phyloP scores from a whole-genome alignment of 257 asterid species.

The Euphrasia confusa region DNA sequence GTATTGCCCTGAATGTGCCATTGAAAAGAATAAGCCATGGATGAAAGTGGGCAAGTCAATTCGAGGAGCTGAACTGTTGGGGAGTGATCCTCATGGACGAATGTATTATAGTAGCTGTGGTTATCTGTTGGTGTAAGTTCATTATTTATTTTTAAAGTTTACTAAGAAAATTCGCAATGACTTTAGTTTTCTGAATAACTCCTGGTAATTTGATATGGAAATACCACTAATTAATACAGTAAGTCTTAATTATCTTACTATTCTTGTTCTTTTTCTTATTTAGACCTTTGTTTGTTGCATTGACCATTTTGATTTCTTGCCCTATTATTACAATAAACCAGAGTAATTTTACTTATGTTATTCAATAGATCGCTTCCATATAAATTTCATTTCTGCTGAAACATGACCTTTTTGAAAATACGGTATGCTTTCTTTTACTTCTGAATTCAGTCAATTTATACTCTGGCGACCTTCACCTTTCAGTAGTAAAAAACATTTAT shows the following conservation, averaged over 20 bases:
- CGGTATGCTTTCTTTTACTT: slow-evolving; percentile 17
- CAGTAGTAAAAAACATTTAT: slow-evolving; percentile 2
- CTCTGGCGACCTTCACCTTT: slow-evolving; percentile 3
- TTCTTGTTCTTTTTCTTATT: not conserved
- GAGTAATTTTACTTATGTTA: not conserved
- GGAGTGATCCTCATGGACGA: slow-evolving; percentile 75
- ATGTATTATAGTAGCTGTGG: slow-evolving; percentile 73
- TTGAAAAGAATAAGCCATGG: slow-evolving; percentile 64
- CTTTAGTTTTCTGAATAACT: slow-evolving; percentile 19
- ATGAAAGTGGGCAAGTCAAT: slow-evolving; percentile 53
- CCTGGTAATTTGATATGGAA: slow-evolving; percentile 3
- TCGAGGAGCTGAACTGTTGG: slow-evolving; percentile 79
- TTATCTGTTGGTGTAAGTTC: slow-evolving; percentile 88
- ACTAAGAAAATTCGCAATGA: slow-evolving; percentile 15
- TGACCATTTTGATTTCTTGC: slow-evolving; percentile 2
- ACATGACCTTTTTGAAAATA: slow-evolving; percentile 10
- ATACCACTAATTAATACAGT: not conserved
- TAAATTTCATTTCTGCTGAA: slow-evolving; percentile 13
- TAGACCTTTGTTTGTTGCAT: slow-evolving; percentile 14
- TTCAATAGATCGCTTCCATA: slow-evolving; percentile 4
- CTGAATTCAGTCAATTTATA: not conserved
- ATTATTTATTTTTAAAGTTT: slow-evolving; percentile 13
- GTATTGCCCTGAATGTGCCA: slow-evolving; percentile 93
- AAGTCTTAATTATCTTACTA: slow-evolving; percentile 8
- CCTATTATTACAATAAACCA: slow-evolving; percentile 3